Evolutionary conservation across 768 basidiomycete species (phyloP), one percentile per base, ranked within the genome.

Genomic region (Lactarius vividus): DNA sequence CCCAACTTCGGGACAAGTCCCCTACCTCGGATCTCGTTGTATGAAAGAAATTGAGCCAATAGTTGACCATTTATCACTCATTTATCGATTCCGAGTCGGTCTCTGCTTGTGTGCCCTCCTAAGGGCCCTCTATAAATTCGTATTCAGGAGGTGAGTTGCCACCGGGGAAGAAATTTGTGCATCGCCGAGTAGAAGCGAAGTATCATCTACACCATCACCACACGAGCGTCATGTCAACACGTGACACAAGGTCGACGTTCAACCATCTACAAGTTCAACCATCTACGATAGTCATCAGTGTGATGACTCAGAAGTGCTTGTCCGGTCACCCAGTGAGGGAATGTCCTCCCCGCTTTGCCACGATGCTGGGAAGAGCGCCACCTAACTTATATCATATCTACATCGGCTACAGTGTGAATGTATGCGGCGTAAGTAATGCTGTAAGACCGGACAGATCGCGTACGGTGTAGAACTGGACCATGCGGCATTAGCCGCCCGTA

Each of bases 401-500:
- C 20, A 57, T 57, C 33, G 33, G n/a, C 26, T n/a, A n/a, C n/a
- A n/a, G n/a, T n/a, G n/a, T 10, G 33, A 57, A 37, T 57, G 33
- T 20, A 57, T 55, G 26, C n/a, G 44, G 53, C n/a, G n/a, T n/a
- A n/a, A 28, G 53, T 23, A 55, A 31, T 55, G 54, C 54, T 55
- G 54, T 55, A 55, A 55, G 23, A 33, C 16, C 29, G 54, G 15
- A 55, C 10, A 15, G n/a, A 33, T 18, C 16, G 54, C 29, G 16
- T 55, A 16, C 15, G 39, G 16, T 40, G 49, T 52, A 10, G 49
- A 28, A 28, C 20, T 28, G n/a, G 20, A 52, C 26, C 26, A 7
- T 15, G 15, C 54, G 54, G 10, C 29, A 33, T 20, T 55, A 4
- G 18, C 29, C n/a, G n/a, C n/a, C n/a, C n/a, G n/a, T n/a, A n/a